These are phyloP conservation scores for Bassia scoparia DNA, from an alignment of 148 eudicot genomes.

Conservation along the genomic window DNA sequence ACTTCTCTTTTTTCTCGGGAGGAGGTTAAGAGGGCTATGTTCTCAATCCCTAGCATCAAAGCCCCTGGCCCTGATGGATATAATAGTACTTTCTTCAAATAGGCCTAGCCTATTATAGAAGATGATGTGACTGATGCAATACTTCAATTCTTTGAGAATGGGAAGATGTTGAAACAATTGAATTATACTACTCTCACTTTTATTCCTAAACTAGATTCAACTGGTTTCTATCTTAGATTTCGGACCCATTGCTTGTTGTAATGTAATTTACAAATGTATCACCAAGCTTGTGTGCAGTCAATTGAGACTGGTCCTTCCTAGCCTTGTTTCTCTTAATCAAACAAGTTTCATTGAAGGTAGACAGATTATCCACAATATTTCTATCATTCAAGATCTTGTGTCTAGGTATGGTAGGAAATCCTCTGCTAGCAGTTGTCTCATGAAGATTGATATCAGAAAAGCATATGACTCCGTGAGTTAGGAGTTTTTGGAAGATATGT, in stretches of 20 bases:
- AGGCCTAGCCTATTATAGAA: neutral
- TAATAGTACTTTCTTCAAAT: neutral
- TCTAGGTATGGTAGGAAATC: neutral
- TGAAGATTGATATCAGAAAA: neutral
- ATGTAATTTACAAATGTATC: no score
- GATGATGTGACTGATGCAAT: neutral
- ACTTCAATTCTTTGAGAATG: neutral
- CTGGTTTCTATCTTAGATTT: neutral
- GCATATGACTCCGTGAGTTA: neutral
- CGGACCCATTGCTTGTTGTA: neutral
- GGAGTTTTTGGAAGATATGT: neutral
- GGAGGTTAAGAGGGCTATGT: neutral
- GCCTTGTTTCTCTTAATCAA: neutral
- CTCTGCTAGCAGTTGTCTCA: neutral
- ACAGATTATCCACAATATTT: neutral
- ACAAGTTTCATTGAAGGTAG: neutral
- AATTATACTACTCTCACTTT: neutral
- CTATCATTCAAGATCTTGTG: neutral
- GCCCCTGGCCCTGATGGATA: neutral
- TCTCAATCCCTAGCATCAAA: neutral
- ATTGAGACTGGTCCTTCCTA: neutral
- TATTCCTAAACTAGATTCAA: neutral
- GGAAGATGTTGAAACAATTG: neutral
- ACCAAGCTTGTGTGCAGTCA: neutral
- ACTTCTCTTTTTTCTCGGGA: no score